Percentiles rank a stretch among this genome's conserved stretches.
Evolutionary conservation across 805 yeast species (phyloP).

Genomic region (Hyphopichia homilentoma): DNA sequence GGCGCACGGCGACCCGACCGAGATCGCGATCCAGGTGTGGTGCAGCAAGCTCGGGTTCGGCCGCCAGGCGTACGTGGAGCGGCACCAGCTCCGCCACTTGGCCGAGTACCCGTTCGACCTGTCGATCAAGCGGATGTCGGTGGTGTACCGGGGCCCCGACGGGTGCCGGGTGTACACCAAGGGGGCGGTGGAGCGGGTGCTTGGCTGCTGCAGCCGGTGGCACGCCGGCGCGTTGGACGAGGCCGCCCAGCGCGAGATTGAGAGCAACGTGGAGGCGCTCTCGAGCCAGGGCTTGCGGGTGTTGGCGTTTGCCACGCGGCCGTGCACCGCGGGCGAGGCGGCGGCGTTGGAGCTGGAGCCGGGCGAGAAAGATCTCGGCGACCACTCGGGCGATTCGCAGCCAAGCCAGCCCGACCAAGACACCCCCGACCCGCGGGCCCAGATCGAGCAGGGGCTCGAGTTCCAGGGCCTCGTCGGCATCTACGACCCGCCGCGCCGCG

Average conservation of each 20-base stretch:
- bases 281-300: constrained; percentile 70
- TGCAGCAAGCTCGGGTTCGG: constrained; percentile 53
- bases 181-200: constrained; percentile 74
- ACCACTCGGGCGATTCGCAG: constrained; percentile 13
- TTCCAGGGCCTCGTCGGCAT: constrained; percentile 73
- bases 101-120: constrained; percentile 76
- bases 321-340: too few species aligned
- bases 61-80: constrained; percentile 41
- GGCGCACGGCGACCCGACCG: constrained; percentile 78
- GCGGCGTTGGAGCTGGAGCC: too few species aligned
- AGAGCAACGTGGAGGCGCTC: constrained; percentile 53
- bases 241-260: constrained; percentile 39
- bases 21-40: constrained; percentile 81
- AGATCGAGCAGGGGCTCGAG: constrained; percentile 49
- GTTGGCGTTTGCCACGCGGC: constrained; percentile 65
- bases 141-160: constrained; percentile 41
- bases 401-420: too few species aligned
- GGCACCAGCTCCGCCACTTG: constrained; percentile 39
- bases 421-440: constrained; percentile 25
- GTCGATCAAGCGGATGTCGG: constrained; percentile 68
- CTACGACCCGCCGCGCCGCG: constrained; percentile 76
- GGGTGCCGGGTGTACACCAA: constrained; percentile 45
- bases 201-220: constrained; percentile 56
- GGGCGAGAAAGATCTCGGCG: constrained; percentile 24
- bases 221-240: constrained; percentile 39